Percentiles rank a stretch among this genome's conserved stretches.
These are phyloP conservation scores for Pythium chondricola DNA, from an alignment of 352 stramenopile species.

Conservation along the genomic window DNA sequence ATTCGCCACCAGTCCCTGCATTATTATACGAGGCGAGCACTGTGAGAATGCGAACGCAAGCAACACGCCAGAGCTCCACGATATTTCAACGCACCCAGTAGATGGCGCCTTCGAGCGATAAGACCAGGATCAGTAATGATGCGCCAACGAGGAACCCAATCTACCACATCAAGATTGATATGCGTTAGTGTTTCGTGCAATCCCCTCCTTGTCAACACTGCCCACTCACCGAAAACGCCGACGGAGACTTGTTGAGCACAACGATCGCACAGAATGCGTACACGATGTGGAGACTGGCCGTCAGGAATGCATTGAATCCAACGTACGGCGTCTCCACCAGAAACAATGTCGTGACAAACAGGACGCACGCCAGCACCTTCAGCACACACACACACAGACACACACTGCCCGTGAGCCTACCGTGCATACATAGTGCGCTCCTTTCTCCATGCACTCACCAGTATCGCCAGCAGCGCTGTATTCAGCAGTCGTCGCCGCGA, in stretches of 20 bases:
- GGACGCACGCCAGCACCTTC: slow-evolving; percentile 48
- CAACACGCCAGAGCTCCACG: not conserved
- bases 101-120: slow-evolving; percentile 59
- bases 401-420: not conserved
- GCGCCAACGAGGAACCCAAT: slow-evolving; percentile 69
- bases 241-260: slow-evolving; percentile 76
- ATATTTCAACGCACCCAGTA: slow-evolving; percentile 43
- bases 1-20: slow-evolving; percentile 9
- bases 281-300: slow-evolving; percentile 44
- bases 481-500: slow-evolving; percentile 68
- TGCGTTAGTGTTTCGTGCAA: too few species aligned
- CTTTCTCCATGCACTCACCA: slow-evolving; percentile 34
- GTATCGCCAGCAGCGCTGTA: slow-evolving; percentile 50
- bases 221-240: slow-evolving; percentile 61
- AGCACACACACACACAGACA: not conserved
- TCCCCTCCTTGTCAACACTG: too few species aligned
- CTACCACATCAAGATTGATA: slow-evolving; percentile 18
- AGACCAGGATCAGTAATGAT: slow-evolving; percentile 55
- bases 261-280: slow-evolving; percentile 75
- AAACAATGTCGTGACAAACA: slow-evolving; percentile 68
- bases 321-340: slow-evolving; percentile 62
- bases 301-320: slow-evolving; percentile 62
- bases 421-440: not conserved
- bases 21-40: not conserved
- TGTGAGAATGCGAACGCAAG: not conserved